Base-by-base conservation (phyloP, 192 early-diverging fungal species). In the Gonapodya prolifera region DNA sequence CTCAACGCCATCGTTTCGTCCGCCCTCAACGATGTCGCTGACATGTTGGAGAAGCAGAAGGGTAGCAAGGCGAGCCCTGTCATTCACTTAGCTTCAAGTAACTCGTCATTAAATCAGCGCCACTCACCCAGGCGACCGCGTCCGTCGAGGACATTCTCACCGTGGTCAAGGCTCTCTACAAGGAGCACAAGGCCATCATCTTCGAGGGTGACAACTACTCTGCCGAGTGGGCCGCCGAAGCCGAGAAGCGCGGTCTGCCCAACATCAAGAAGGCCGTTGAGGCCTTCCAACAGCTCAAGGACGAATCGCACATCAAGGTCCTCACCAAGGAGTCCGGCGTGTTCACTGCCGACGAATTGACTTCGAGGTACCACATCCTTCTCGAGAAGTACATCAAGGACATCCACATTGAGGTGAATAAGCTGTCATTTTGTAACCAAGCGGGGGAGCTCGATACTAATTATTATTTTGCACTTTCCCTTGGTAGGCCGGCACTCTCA, bases 121-220 rank as follows among this genome's bases (percentile, higher is more conserved):
- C n/a, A n/a, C 45, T 61, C 45, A 16, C 45, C 8, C 45, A 61
- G 45, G 80, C 86, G 73, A 85, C 88, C 76, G 88, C 91, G 74
- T 89, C 92, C 0, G 86, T 89, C 61, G 95, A 96, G 34, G 97
- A 99, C 86, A 92, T 94, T 85, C 85, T 98, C 74, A 81, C 79
- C 0, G 93, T 99, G 30, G 94, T 99, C 83, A 92, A 91, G 78
- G 81, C 92, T 80, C 96, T 88, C 83, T 94, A 95, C 80, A 89
- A 79, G 33, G 83, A 90, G 76, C 88, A 89, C 83, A 95, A 94
- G 89, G 78, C 83, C 80, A 87, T 99, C 80, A 90, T 95, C 82
- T 99, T 99, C 82, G 97, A 99, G 85, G 95, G 94, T 80, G 95
- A 99, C 89, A 94, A 94, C 85, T 99, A 99, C 89, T 94, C 95